These are phyloP conservation scores for Ensete glaucum DNA, from an alignment of 176 grass and related monocot species.

Conservation along the genomic window DNA sequence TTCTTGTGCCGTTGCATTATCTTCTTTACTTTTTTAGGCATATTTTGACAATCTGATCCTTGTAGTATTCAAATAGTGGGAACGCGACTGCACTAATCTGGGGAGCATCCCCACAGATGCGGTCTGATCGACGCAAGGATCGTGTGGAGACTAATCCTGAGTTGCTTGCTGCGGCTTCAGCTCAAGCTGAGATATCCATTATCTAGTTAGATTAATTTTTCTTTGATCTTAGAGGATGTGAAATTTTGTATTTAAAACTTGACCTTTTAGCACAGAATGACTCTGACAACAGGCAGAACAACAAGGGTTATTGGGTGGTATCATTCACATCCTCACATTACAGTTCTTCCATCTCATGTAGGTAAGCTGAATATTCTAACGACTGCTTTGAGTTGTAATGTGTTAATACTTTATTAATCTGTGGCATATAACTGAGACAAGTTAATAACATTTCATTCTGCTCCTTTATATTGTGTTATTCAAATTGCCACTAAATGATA, in stretches of 20 bases:
- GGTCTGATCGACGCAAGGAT: slow-evolving; percentile 90
- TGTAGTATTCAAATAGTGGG: slow-evolving; percentile 38
- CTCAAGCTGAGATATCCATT: slow-evolving; percentile 94
- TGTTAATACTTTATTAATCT: not conserved
- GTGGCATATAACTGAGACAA: not conserved
- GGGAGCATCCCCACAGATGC: slow-evolving; percentile 98
- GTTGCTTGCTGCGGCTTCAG: slow-evolving; percentile 69
- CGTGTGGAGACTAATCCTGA: slow-evolving; percentile 98
- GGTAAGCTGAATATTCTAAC: slow-evolving; percentile 30
- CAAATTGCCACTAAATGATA: too few relatives aligned
- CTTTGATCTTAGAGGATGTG: slow-evolving; percentile 9
- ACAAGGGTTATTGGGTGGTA: slow-evolving; percentile 99
- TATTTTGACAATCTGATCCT: slow-evolving; percentile 18
- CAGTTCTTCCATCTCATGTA: slow-evolving; percentile 84
- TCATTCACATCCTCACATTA: slow-evolving; percentile 98
- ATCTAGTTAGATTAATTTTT: not conserved
- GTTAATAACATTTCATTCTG: too few relatives aligned
- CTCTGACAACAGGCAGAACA: slow-evolving; percentile 48
- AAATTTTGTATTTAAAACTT: slow-evolving; percentile 36
- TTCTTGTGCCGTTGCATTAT: not conserved
- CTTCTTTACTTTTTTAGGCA: not conserved
- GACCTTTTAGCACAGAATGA: slow-evolving; percentile 61
- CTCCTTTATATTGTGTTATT: too few relatives aligned
- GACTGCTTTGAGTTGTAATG: not conserved
- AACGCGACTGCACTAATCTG: slow-evolving; percentile 60